Conservation (phyloP, 2,329 filamentous ascomycete species). For the Dactylellina sp. region DNA sequence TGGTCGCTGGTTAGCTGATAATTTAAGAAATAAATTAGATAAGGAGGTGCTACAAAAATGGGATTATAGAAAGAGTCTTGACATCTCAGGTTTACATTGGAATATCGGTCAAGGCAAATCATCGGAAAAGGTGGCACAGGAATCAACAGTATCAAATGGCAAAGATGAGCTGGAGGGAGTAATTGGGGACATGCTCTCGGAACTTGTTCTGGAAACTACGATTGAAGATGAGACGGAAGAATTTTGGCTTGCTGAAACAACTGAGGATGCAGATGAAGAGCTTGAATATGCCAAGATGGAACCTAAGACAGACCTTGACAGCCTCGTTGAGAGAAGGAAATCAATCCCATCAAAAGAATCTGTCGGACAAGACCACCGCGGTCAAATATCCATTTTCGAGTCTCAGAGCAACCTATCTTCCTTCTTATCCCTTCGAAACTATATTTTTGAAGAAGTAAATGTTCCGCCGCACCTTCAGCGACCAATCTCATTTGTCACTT, state of each 20-base stretch:
- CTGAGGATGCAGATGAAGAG: conserved; percentile 8
- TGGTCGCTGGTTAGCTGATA: not conserved
- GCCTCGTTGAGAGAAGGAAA: conserved; percentile 28
- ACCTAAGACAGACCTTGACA: conserved; percentile 53
- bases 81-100: conserved; percentile 52
- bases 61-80: conserved; percentile 52
- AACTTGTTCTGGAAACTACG: conserved; percentile 8
- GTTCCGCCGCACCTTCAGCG: not conserved
- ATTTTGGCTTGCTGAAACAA: not conserved
- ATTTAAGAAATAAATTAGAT: not conserved
- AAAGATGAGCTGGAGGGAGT: conserved; percentile 12
- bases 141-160: conserved; percentile 21
- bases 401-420: conserved; percentile 23
- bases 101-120: conserved; percentile 2
- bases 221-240: conserved; percentile 33
- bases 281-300: conserved; percentile 39
- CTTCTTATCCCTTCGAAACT: conserved; percentile 42
- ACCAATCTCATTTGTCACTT: not conserved
- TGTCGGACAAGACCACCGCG: not conserved
- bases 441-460: not conserved
- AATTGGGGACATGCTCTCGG: conserved; percentile 3
- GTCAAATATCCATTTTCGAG: conserved; percentile 11
- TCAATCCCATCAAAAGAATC: not conserved
- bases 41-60: conserved; percentile 29
- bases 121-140: not conserved